Evolutionary conservation across 805 yeast species (phyloP), one percentile per base, ranked within the genome.

Genomic region (Clavispora asparagi): DNA sequence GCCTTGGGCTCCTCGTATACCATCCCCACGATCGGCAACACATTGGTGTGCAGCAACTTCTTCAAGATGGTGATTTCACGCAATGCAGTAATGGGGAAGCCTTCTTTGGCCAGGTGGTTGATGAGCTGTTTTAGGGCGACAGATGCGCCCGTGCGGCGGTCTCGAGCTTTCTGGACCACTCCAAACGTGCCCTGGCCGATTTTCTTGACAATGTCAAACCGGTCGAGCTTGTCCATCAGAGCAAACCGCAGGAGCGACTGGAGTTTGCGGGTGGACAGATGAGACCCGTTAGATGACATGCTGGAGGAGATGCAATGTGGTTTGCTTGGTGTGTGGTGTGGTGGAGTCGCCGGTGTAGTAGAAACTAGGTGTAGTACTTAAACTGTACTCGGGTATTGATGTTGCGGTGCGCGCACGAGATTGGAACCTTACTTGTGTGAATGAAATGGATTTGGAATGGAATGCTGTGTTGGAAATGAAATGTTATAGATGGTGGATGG

Each of bases 41-140:
- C 78, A 62, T 94, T 88, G 26, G 70, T 65, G 61, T 92, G 88
- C 44, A 74, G 63, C 42, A 94, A 69, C 41, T 74, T 73, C 64
- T 87, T 88, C 64, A 94, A 71, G 19, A 90, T 87, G 14, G 84
- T 78, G 48, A 92, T 90, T 60, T 94, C 99, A 51, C 99, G 77
- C 65, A 91, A 79, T 1, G 98, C 97, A 0, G 99, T 94, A 26
- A 94, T 83, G 1, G 99, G 98, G 60, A 92, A 90, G 31, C 87
- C 85, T 56, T 86, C 91, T 53, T 82, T 83, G 38, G 82, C 85
- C 43, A 83, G 81, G 59, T 83, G 90, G 51, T 87, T 76, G n/a
- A 90, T 70, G 41, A 94, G 78, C 60, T 84, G 87, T 65, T 94
- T 94, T 55, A 95, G 72, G 0, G 99, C 99, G 16, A 92, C 97